Percentiles rank a stretch among this genome's conserved stretches.
Conservation (phyloP, 768 basidiomycete genomes). For the Trametopsis cervina region DNA sequence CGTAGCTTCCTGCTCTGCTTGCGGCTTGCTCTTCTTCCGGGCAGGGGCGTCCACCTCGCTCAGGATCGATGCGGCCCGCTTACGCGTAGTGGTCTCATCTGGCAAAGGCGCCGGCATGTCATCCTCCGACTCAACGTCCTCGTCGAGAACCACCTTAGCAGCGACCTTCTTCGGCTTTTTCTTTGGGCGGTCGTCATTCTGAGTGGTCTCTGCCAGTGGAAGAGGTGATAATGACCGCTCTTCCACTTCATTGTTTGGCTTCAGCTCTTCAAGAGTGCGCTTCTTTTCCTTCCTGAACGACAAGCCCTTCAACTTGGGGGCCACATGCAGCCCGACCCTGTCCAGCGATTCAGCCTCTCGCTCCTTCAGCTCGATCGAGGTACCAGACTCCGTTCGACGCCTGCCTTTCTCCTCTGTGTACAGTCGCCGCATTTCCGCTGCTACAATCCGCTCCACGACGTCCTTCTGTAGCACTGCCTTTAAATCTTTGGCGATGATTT, state of each 20-base stretch:
- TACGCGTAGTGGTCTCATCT: constrained; percentile 13
- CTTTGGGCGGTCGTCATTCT: constrained; percentile 16
- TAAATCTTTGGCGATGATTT: constrained; percentile 53
- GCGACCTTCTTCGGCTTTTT: constrained; percentile 22
- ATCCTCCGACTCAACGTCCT: constrained; percentile 53
- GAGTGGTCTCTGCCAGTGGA: background rate
- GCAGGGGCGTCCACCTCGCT: constrained; percentile 33
- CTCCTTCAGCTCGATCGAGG: constrained; percentile 12
- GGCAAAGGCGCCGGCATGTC: constrained; percentile 31
- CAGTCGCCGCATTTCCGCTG: constrained; percentile 42
- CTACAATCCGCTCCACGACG: constrained; percentile 54
- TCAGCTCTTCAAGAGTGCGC: constrained; percentile 29
- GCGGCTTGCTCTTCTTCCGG: constrained; percentile 34
- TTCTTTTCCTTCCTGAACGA: constrained; percentile 40
- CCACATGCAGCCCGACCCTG: constrained; percentile 27
- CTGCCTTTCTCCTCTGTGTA: constrained; percentile 47
- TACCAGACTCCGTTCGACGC: constrained; percentile 23
- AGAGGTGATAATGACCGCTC: background rate
- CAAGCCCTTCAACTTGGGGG: constrained; percentile 26
- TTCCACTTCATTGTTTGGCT: constrained; percentile 13
- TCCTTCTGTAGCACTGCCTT: constrained; percentile 53
- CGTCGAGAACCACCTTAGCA: constrained; percentile 14
- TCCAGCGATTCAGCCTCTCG: constrained; percentile 34
- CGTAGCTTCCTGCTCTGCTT: constrained; percentile 13
- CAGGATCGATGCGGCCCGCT: constrained; percentile 23